Conservation (phyloP, 306 rosid genomes). For the Corylus avellana region DNA sequence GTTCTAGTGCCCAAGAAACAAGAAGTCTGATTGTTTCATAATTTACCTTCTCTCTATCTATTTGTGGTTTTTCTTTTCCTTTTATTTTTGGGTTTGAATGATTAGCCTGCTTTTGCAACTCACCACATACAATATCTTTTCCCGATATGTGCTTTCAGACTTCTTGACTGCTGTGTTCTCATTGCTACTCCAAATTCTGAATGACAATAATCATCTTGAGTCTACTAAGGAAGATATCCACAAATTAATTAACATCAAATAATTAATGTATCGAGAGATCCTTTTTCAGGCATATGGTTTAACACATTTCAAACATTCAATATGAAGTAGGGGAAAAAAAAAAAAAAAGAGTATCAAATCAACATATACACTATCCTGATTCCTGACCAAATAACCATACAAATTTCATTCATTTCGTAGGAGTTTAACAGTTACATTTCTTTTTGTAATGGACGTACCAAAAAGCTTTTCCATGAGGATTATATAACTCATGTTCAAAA, state of each 20-base stretch:
- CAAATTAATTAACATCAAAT: not conserved
- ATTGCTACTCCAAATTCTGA: not conserved
- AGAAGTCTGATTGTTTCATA: not conserved
- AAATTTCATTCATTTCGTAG: not conserved
- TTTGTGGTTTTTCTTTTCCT: not conserved
- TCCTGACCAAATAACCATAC: not conserved
- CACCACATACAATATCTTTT: not conserved
- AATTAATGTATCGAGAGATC: not conserved
- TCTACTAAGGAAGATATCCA: constrained; percentile 5
- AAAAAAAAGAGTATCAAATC: not conserved
- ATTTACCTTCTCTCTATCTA: not conserved
- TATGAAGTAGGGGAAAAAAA: not conserved
- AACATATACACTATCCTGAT: not conserved
- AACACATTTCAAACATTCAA: constrained; percentile 10
- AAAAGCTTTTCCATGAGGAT: not conserved
- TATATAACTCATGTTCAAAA: not conserved
- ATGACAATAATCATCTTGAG: constrained; percentile 9
- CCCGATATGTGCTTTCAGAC: not conserved
- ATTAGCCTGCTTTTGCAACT: not conserved
- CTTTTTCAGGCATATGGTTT: not conserved
- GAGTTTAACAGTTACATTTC: not conserved
- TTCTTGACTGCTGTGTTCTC: not conserved
- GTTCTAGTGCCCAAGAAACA: not conserved
- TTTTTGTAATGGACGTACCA: not conserved
- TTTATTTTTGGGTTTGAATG: not conserved